phyloP scores from a whole-genome alignment of 1,139 yeast species.

The Sugiyamaella japonica region DNA sequence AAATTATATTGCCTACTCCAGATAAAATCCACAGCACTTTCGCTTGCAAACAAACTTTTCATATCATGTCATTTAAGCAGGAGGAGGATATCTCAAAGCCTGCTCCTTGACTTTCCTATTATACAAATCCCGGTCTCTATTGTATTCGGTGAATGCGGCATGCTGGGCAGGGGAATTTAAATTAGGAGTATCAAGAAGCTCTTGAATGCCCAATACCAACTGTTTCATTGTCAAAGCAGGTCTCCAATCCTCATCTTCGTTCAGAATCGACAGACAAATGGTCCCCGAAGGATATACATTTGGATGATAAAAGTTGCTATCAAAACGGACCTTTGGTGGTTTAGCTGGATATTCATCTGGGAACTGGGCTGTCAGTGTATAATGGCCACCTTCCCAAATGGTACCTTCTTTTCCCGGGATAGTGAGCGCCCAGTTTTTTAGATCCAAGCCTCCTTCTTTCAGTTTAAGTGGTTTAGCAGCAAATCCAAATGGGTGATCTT shows the following conservation, averaged over 20 bases:
- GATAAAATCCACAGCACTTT: background rate
- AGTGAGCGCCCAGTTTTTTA: constrained; percentile 90
- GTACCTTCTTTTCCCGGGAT: constrained; percentile 91
- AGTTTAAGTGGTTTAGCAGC: constrained; percentile 83
- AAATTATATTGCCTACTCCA: background rate
- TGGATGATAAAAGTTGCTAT: constrained; percentile 90
- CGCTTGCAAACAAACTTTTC: background rate
- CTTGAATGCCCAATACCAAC: constrained; percentile 89
- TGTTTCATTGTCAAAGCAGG: constrained; percentile 94
- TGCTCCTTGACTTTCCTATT: constrained; percentile 79
- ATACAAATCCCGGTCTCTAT: constrained; percentile 58
- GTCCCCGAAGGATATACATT: constrained; percentile 97
- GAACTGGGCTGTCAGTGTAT: constrained; percentile 79
- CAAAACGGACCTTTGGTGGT: constrained; percentile 91
- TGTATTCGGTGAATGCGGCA: constrained; percentile 87
- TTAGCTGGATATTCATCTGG: constrained; percentile 94
- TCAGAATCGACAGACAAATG: constrained; percentile 84
- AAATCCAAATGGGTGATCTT: constrained; percentile 97
- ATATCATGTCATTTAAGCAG: constrained; percentile 1
- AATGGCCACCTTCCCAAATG: constrained; percentile 84
- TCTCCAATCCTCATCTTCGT: constrained; percentile 97
- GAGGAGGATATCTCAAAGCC: constrained; percentile 63
- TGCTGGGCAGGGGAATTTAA: constrained; percentile 97
- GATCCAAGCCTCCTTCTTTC: constrained; percentile 77
- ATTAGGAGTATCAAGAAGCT: constrained; percentile 83